Conservation (phyloP, 2,329 filamentous ascomycete genomes). For the Fusarium bactridioides region DNA sequence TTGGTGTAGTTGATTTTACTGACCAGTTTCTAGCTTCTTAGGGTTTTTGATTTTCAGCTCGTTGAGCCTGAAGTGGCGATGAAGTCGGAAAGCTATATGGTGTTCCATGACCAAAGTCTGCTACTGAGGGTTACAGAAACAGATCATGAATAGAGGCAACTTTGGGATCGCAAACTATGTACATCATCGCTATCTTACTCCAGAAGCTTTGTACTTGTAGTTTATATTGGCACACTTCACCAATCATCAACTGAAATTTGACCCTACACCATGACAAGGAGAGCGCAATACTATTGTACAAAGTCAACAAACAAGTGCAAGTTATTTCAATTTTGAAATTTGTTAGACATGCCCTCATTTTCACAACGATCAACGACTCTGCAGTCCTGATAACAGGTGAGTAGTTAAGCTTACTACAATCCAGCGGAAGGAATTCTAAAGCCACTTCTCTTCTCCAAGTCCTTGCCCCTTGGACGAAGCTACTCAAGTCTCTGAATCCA, state of each 20-base stretch:
- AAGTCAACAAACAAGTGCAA: neutral
- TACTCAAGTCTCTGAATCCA: neutral
- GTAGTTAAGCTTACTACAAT: neutral
- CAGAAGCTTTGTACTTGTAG: neutral
- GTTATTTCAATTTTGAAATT: neutral
- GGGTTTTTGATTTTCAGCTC: neutral
- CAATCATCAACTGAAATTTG: neutral
- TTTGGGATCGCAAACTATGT: rapidly evolving
- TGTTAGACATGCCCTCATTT: too few species aligned
- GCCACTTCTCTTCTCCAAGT: rapidly evolving
- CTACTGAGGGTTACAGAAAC: neutral
- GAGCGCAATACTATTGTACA: rapidly evolving
- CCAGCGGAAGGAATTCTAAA: rapidly evolving
- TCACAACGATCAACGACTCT: too few species aligned
- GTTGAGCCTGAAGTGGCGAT: neutral
- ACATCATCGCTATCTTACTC: too few species aligned
- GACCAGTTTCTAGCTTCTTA: neutral
- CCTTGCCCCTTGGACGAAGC: neutral
- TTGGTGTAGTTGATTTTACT: rapidly evolving
- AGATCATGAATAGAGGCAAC: rapidly evolving
- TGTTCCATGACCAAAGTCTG: neutral
- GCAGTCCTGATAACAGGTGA: neutral
- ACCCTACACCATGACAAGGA: neutral
- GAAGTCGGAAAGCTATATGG: neutral
- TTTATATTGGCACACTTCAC: neutral